These are phyloP conservation scores for Rosa lucieae DNA, from an alignment of 306 rosid genomes.

Conservation along the genomic window DNA sequence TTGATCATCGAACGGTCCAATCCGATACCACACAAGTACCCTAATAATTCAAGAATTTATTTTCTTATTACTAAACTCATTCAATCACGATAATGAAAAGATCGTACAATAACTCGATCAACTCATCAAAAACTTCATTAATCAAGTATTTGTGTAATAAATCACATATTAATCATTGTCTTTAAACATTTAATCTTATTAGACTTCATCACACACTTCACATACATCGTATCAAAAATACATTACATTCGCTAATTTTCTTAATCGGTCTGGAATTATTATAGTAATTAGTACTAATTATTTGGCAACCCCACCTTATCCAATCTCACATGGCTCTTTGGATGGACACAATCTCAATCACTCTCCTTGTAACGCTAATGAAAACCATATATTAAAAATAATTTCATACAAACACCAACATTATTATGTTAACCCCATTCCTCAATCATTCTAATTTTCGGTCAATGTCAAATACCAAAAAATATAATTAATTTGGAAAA, in stretches of 20 bases:
- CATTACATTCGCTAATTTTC: neutral
- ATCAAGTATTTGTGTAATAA: no score
- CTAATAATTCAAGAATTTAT: no score
- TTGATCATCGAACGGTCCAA: no score
- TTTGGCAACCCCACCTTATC: conserved; percentile 2
- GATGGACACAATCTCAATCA: neutral
- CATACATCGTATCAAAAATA: no score
- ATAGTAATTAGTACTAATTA: neutral
- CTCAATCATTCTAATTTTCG: neutral
- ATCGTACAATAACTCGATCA: no score
- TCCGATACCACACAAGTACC: no score
- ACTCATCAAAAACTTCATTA: no score
- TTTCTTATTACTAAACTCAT: no score
- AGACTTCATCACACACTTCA: no score
- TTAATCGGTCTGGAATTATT: neutral
- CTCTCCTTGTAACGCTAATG: neutral
- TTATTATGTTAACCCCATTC: neutral
- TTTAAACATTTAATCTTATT: no score
- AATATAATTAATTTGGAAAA: neutral
- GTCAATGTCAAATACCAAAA: neutral
- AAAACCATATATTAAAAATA: neutral
- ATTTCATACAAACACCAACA: neutral
- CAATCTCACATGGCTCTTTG: conserved; percentile 6
- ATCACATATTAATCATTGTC: no score
- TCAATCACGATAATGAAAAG: no score